A percentile compares a stretch with the other conserved stretches of the same genome.
These are phyloP conservation scores for Neurospora sublineolata DNA, from an alignment of 495 filamentous ascomycete species.

Conservation along the genomic window DNA sequence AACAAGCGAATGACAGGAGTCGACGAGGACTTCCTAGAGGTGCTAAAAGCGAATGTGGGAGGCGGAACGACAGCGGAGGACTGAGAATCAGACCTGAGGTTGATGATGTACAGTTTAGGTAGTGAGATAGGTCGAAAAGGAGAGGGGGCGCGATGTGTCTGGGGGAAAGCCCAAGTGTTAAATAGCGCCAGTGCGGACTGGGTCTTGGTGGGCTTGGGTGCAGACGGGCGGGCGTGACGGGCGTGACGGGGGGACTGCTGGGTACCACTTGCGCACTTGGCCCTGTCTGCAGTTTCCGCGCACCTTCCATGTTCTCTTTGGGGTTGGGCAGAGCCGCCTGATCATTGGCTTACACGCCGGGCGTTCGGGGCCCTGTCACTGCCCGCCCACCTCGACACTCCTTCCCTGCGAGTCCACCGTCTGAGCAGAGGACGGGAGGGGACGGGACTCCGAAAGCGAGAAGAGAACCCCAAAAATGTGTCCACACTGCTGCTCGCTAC, in stretches of 20 bases:
- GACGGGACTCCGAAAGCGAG: background rate
- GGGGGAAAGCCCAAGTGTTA: slow-evolving; percentile 25
- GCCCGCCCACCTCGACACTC: background rate
- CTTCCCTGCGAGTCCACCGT: background rate
- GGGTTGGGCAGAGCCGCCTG: background rate
- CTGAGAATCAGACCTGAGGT: slow-evolving; percentile 15
- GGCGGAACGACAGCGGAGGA: slow-evolving; percentile 27
- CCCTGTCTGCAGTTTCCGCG: background rate
- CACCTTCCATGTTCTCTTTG: background rate
- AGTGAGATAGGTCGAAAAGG: slow-evolving; percentile 13
- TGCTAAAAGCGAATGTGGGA: slow-evolving; percentile 41
- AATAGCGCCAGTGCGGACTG: slow-evolving; percentile 15
- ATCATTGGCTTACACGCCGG: background rate
- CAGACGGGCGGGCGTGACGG: background rate
- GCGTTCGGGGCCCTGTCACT: background rate
- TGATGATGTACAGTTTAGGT: slow-evolving; percentile 21
- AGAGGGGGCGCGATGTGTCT: slow-evolving; percentile 16
- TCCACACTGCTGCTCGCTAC: background rate
- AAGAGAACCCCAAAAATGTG: background rate
- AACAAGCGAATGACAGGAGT: slow-evolving; percentile 53
- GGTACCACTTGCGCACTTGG: background rate
- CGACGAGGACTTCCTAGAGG: slow-evolving; percentile 50
- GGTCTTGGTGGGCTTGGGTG: background rate
- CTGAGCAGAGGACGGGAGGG: background rate
- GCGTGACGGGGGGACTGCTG: background rate